These are phyloP conservation scores for Russula earlei DNA, from an alignment of 768 basidiomycete genomes.

Conservation along the genomic window DNA sequence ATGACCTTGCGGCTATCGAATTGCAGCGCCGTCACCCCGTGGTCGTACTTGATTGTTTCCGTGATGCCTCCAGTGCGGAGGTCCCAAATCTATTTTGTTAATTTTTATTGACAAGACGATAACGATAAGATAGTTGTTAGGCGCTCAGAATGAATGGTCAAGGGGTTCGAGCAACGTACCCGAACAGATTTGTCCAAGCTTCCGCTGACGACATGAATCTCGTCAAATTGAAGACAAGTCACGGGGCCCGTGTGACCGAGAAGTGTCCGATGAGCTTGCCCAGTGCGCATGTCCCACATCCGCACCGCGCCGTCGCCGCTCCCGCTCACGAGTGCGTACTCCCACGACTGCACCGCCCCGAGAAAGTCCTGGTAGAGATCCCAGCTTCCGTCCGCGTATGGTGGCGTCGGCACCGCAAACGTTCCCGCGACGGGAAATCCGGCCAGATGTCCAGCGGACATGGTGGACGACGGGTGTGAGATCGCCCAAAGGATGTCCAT, in stretches of 20 bases:
- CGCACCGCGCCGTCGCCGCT: conserved; percentile 95
- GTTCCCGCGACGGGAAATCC: conserved; percentile 45
- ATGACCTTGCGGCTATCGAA: conserved; percentile 93
- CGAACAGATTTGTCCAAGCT: conserved; percentile 89
- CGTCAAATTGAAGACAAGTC: conserved; percentile 94
- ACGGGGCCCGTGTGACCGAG: conserved; percentile 89
- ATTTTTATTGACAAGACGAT: neutral
- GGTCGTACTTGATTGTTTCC: conserved; percentile 86
- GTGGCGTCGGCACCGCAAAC: conserved; percentile 79
- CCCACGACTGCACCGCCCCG: conserved; percentile 97
- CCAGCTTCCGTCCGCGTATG: conserved; percentile 83
- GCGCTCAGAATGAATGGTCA: neutral
- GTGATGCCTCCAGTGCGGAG: conserved; percentile 80
- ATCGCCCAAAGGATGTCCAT: conserved; percentile 99
- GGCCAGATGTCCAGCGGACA: conserved; percentile 33
- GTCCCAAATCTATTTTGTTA: conserved; percentile 78
- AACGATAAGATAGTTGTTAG: too few species aligned
- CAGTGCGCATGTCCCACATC: conserved; percentile 99
- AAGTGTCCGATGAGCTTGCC: conserved; percentile 89
- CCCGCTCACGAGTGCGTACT: conserved; percentile 92
- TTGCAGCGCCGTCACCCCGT: conserved; percentile 83
- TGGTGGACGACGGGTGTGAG: conserved; percentile 69
- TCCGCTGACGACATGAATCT: conserved; percentile 86
- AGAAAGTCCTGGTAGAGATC: conserved; percentile 97
- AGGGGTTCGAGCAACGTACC: conserved; percentile 36